These are phyloP conservation scores for Protomyces macrosporus DNA, from an alignment of 1,139 yeast species.

Conservation along the genomic window DNA sequence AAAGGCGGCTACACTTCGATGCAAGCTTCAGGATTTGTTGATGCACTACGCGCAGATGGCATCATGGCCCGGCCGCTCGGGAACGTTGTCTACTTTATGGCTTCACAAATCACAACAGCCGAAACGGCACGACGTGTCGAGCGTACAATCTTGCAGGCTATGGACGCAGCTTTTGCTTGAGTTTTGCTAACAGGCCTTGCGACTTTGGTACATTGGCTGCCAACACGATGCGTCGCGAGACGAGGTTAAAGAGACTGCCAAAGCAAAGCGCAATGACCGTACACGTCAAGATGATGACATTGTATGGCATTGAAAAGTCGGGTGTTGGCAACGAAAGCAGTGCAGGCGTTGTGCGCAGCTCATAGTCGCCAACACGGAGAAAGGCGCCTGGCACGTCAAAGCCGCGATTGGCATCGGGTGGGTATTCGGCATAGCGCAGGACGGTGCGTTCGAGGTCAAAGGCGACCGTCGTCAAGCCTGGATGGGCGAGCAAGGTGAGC, in stretches of 20 bases:
- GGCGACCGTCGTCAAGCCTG: conserved; percentile 56
- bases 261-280: conserved; percentile 89
- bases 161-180: neutral
- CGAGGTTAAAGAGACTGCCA: conserved; percentile 75
- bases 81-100: conserved; percentile 25
- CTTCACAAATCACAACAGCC: conserved; percentile 15
- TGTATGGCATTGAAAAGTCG: conserved; percentile 98
- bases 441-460: conserved; percentile 84
- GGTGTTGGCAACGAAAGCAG: conserved; percentile 89
- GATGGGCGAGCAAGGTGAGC: conserved; percentile 58
- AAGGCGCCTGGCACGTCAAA: conserved; percentile 82
- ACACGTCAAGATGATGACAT: conserved; percentile 88
- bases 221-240: conserved; percentile 62
- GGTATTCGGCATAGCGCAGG: conserved; percentile 81
- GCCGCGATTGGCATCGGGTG: conserved; percentile 99
- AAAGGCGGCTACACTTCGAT: conserved; percentile 23
- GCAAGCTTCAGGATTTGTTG: conserved; percentile 1
- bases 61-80: conserved; percentile 26
- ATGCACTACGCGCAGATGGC: conserved; percentile 2
- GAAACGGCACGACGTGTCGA: conserved; percentile 2
- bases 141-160: neutral
- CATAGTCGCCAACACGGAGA: conserved; percentile 42
- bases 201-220: conserved; percentile 9
- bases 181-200: neutral
- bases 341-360: conserved; percentile 75